Evolutionary conservation across 2,329 filamentous ascomycete species (phyloP).

Genomic region (Ophiocordyceps sinensis): DNA sequence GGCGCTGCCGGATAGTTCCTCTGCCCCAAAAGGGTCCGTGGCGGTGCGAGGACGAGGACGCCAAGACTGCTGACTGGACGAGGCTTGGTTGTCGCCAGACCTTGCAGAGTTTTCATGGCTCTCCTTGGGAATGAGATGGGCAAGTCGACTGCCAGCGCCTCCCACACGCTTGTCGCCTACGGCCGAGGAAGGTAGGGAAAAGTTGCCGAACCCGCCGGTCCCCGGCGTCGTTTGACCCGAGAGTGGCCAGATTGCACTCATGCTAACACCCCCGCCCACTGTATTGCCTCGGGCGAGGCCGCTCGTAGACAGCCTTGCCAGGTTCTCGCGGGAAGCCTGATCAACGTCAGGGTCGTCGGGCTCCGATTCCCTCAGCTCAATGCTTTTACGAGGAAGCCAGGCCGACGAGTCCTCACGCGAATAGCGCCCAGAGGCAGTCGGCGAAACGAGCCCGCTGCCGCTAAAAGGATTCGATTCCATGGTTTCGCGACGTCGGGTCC

Average conservation of each 20-base stretch:
- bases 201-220: slow-evolving; percentile 77
- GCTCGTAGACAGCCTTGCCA: slow-evolving; percentile 24
- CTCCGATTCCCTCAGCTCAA: slow-evolving; percentile 40
- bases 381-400: slow-evolving; percentile 40
- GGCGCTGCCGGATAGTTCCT: slow-evolving; percentile 51
- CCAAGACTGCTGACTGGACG: slow-evolving; percentile 34
- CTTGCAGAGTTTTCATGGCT: slow-evolving; percentile 50
- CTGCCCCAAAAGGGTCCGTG: slow-evolving; percentile 64
- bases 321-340: slow-evolving; percentile 13
- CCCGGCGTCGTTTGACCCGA: slow-evolving; percentile 47
- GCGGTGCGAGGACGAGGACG: slow-evolving; percentile 51
- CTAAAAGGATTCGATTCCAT: slow-evolving; percentile 51
- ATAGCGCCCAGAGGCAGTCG: slow-evolving; percentile 43
- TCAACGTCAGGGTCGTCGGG: slow-evolving; percentile 34
- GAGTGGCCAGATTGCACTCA: slow-evolving; percentile 28
- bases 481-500: slow-evolving; percentile 71
- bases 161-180: slow-evolving; percentile 62
- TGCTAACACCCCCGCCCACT: slow-evolving; percentile 28
- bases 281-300: slow-evolving; percentile 41
- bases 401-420: slow-evolving; percentile 46
- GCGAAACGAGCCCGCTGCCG: slow-evolving; percentile 41
- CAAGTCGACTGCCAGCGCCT: slow-evolving; percentile 70
- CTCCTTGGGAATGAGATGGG: slow-evolving; percentile 70
- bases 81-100: slow-evolving; percentile 30
- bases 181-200: slow-evolving; percentile 50